Base-by-base conservation (phyloP, 1,284 basidiomycete species). In the Cystobasidium pallidum region DNA sequence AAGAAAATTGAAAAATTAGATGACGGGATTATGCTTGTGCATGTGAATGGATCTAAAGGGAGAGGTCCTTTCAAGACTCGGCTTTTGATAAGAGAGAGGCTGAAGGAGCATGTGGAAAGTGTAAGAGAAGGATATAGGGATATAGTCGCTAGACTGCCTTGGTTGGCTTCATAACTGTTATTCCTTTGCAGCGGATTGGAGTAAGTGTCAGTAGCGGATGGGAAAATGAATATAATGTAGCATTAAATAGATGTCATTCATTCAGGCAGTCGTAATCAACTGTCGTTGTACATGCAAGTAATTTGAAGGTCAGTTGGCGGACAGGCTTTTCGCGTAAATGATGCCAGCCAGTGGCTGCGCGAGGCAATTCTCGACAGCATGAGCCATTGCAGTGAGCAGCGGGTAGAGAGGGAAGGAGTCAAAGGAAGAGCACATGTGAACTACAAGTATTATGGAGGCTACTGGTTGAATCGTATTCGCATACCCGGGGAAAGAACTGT, bases 91-190 rank as follows among this genome's bases (percentile, higher is more conserved):
- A 43, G 19, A 43, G 21, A 26, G 1, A 49, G 17, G 8, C 1
- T 63, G 21, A 24, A 26, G 15, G 59, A 47, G 19, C 59, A 63
- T 19, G 24, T 63, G 4, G 39, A 63, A 17, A 63, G 28, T 30
- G 41, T 63, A 1, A 47, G 17, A 19, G 28, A 39, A 21, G 28
- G 26, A 24, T 45, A 17, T 30, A 3, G n/a, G n/a, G 17, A 10
- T 24, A 32, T 63, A 15, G 26, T 39, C 17, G 45, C 19, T 15
- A 63, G 41, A 19, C 17, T 63, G 17, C 59, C 59, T 63, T 63
- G 59, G 59, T 26, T 63, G 59, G 59, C 36, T 43, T 21, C 57
- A 34, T 26, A 10, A 28, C 2, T 26, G 36, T 54, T 21, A 26
- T 13, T 26, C 1, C 1, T 2, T 26, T 10, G 13, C 2, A 54